phyloP scores from a whole-genome alignment of 805 yeast genomes.

The Ogataea pilisensis region DNA sequence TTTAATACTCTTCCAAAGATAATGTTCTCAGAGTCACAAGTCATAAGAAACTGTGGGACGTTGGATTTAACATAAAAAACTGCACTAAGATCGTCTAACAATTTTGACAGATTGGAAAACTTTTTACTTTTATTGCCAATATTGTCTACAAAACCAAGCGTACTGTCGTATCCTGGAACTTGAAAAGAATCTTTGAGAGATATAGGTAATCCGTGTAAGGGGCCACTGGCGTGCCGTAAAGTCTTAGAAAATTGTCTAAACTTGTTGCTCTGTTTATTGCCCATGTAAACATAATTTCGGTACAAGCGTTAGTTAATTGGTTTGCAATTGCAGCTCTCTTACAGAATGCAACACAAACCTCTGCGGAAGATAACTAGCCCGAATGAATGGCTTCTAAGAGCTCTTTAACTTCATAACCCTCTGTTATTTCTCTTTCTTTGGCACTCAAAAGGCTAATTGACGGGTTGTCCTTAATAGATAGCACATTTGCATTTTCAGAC shows the following conservation, averaged over 20 bases:
- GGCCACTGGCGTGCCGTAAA: constrained; percentile 17
- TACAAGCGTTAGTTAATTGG: constrained; percentile 23
- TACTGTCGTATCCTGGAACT: constrained; percentile 34
- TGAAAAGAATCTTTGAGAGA: constrained; percentile 49
- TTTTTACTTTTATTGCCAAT: constrained; percentile 8
- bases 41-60: constrained; percentile 56
- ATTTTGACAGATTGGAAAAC: constrained; percentile 20
- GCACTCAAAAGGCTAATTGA: constrained; percentile 10
- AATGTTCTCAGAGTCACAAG: constrained; percentile 46
- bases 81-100: constrained; percentile 21
- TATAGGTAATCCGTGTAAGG: constrained; percentile 31
- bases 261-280: constrained; percentile 21
- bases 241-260: constrained; percentile 14
- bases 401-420: constrained; percentile 6
- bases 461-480: constrained; percentile 9
- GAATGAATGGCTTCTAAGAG: constrained; percentile 7
- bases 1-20: constrained; percentile 48
- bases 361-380: constrained; percentile 14
- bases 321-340: constrained; percentile 29
- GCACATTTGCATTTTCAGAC: constrained; percentile 6
- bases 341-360: constrained; percentile 25
- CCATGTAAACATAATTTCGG: constrained; percentile 23
- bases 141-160: constrained; percentile 16
- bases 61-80: constrained; percentile 47
- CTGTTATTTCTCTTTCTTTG: constrained; percentile 14